phyloP scores from a whole-genome alignment of 2,329 filamentous ascomycete species.

The Colletotrichum euphorbiae region DNA sequence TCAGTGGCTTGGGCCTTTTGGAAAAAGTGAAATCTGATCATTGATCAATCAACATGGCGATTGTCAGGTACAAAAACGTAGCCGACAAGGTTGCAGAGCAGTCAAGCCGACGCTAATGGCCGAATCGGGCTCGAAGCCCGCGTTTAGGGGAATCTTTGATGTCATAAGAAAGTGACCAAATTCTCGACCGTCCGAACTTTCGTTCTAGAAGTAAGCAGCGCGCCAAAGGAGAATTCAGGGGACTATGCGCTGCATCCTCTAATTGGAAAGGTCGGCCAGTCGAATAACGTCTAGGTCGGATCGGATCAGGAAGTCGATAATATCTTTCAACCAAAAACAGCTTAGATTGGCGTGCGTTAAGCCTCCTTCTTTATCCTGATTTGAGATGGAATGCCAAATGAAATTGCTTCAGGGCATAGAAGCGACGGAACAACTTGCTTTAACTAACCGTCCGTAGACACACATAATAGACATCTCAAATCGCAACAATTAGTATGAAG shows the following conservation, averaged over 20 bases:
- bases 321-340: not conserved
- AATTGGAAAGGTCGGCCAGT: not conserved
- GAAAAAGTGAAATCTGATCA: not conserved
- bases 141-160: not conserved
- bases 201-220: not conserved
- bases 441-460: too few relatives aligned
- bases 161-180: not conserved
- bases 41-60: not conserved
- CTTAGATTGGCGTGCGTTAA: too few relatives aligned
- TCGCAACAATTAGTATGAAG: too few relatives aligned
- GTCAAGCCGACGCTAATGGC: not conserved
- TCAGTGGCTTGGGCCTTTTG: slow-evolving; percentile 4
- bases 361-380: too few relatives aligned
- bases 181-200: not conserved
- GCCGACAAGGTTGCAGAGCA: not conserved
- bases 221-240: not conserved
- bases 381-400: too few relatives aligned
- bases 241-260: not conserved
- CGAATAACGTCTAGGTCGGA: too few relatives aligned
- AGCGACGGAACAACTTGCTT: too few relatives aligned
- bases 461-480: too few relatives aligned
- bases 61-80: slow-evolving; percentile 13
- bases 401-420: too few relatives aligned
- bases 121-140: slow-evolving; percentile 6
- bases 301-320: not conserved